A percentile compares a stretch with the other conserved stretches of the same genome.
Evolutionary conservation across 306 rosid species (phyloP).

Genomic region (Luffa acutangula): DNA sequence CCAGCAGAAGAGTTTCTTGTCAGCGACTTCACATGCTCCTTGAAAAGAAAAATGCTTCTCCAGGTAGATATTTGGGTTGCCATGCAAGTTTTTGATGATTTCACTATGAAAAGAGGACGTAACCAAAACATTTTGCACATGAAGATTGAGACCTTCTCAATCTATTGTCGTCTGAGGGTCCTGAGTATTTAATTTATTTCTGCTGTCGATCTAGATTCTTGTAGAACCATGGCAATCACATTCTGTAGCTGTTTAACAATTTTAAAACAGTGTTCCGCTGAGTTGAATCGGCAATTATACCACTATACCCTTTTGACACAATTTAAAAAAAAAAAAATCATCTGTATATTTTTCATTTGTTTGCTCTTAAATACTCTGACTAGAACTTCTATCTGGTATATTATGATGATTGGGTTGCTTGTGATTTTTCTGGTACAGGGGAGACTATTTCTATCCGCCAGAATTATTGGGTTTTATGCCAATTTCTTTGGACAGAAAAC

Average conservation of each 20-base stretch:
- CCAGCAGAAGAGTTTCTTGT: slow-evolving; percentile 91
- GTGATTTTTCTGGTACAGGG: slow-evolving; percentile 40
- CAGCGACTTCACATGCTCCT: slow-evolving; percentile 60
- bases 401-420: neutral
- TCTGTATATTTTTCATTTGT: neutral
- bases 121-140: neutral
- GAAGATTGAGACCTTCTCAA: neutral
- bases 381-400: neutral
- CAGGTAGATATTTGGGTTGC: slow-evolving; percentile 36
- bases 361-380: neutral
- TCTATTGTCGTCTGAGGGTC: neutral
- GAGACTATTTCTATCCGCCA: slow-evolving; percentile 64
- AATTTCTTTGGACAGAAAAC: slow-evolving; percentile 84
- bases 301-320: neutral
- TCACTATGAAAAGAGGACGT: neutral
- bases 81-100: slow-evolving; percentile 4
- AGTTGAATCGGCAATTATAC: neutral
- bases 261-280: neutral
- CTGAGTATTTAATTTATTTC: neutral
- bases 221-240: neutral
- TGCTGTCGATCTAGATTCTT: neutral
- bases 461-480: slow-evolving; percentile 72
- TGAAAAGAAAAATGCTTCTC: slow-evolving; percentile 64
- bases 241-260: neutral
- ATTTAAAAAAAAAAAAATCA: neutral